Conservation (phyloP, 2,329 filamentous ascomycete genomes). For the Colletotrichum tropicicola region DNA sequence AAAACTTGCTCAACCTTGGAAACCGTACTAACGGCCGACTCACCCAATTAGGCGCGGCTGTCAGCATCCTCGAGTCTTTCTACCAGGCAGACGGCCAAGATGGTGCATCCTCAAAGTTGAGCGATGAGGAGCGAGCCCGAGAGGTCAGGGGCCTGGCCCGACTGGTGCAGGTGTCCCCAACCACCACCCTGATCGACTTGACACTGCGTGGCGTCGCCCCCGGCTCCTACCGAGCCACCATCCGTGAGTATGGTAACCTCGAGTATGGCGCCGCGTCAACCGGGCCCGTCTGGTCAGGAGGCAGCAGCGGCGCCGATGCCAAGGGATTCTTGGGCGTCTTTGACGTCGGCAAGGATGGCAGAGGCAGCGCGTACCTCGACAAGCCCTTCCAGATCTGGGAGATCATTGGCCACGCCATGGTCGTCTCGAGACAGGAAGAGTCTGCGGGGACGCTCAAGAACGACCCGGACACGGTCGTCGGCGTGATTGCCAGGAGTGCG, state of each 20-base stretch:
- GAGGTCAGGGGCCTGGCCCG: constrained; percentile 86
- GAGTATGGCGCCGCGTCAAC: constrained; percentile 84
- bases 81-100: constrained; percentile 59
- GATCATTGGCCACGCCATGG: constrained; percentile 91
- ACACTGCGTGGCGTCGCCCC: constrained; percentile 84
- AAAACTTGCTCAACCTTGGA: background rate
- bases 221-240: constrained; percentile 84
- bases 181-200: constrained; percentile 85
- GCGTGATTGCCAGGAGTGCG: constrained; percentile 93
- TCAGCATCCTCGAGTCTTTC: constrained; percentile 93
- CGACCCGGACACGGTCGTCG: constrained; percentile 86
- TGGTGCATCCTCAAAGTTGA: constrained; percentile 38
- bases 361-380: constrained; percentile 83
- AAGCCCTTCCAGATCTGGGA: constrained; percentile 91
- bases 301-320: constrained; percentile 50
- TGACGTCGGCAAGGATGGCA: constrained; percentile 77
- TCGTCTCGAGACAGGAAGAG: constrained; percentile 76
- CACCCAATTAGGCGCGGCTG: constrained; percentile 71
- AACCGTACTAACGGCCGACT: constrained; percentile 8
- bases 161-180: constrained; percentile 89
- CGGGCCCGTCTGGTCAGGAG: constrained; percentile 79
- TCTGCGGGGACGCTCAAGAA: constrained; percentile 67
- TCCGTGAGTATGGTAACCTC: constrained; percentile 88
- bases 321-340: constrained; percentile 75
- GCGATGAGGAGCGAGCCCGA: constrained; percentile 48